phyloP scores from a whole-genome alignment of 148 eudicot genomes.

The Rhododendron williamsianum region DNA sequence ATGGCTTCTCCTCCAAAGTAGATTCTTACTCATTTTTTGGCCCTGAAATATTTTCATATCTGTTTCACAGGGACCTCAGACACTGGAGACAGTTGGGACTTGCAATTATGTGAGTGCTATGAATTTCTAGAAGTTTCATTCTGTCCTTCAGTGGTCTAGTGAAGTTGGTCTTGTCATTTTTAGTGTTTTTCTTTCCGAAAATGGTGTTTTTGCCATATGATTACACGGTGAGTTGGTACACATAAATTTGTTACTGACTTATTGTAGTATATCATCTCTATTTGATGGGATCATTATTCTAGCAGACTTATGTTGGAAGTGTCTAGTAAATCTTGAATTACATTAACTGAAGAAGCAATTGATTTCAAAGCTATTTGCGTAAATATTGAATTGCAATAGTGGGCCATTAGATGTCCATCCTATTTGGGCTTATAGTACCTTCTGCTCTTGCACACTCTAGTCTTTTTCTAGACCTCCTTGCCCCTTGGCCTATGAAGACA shows the following conservation, averaged over 20 bases:
- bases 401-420: background rate
- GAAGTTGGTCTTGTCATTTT: background rate
- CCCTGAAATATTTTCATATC: constrained; percentile 11
- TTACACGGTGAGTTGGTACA: background rate
- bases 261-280: background rate
- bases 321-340: background rate
- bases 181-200: background rate
- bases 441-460: background rate
- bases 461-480: background rate
- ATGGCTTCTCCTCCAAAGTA: background rate
- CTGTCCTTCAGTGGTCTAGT: background rate
- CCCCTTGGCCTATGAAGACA: background rate
- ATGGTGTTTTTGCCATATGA: background rate
- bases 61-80: constrained; percentile 58
- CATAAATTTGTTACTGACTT: background rate
- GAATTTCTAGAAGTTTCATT: constrained; percentile 1
- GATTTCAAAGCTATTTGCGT: background rate
- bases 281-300: background rate
- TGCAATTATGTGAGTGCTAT: constrained; percentile 70
- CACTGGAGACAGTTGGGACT: constrained; percentile 44
- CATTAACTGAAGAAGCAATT: background rate
- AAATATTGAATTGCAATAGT: background rate
- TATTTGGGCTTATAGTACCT: background rate
- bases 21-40: constrained; percentile 11
- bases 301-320: background rate